These are phyloP conservation scores for Pyrenula massariospora DNA, from an alignment of 495 filamentous ascomycete species.

Conservation along the genomic window DNA sequence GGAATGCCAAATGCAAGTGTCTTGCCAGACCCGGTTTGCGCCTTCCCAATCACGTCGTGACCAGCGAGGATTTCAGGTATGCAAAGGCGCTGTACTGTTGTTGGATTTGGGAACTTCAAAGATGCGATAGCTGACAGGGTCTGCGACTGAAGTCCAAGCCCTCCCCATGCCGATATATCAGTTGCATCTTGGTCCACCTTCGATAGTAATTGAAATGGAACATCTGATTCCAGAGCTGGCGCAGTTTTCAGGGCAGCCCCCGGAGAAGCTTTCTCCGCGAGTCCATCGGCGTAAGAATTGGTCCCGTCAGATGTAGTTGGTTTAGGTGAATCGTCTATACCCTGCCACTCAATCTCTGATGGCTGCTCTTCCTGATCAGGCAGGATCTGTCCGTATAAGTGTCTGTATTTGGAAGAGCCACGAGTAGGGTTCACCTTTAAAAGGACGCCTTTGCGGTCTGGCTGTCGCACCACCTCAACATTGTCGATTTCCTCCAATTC, in stretches of 20 bases:
- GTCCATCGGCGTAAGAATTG: no score
- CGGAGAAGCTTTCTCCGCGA: no score
- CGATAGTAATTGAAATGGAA: conserved; percentile 4
- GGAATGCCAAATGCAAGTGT: conserved; percentile 76
- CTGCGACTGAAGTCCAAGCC: conserved; percentile 54
- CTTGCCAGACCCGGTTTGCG: conserved; percentile 74
- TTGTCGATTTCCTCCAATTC: conserved; percentile 88
- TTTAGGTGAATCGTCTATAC: not conserved
- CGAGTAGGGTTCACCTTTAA: not conserved
- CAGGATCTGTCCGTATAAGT: no score
- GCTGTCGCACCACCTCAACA: conserved; percentile 57
- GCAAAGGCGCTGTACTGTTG: conserved; percentile 60
- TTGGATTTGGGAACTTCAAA: conserved; percentile 68
- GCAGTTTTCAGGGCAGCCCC: conserved; percentile 15
- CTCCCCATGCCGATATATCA: conserved; percentile 66
- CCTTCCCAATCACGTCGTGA: conserved; percentile 84
- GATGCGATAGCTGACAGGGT: conserved; percentile 64
- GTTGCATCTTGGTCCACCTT: conserved; percentile 27
- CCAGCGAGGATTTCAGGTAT: conserved; percentile 80
- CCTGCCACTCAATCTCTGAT: not conserved
- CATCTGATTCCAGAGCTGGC: conserved; percentile 22
- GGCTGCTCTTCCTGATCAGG: not conserved
- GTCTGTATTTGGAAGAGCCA: not conserved
- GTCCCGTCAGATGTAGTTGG: not conserved
- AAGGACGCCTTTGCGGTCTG: not conserved